Evolutionary conservation across 192 early-diverging fungal genomes (phyloP), one percentile per base, ranked within the genome.

Genomic region (Umbelopsis ramanniana): DNA sequence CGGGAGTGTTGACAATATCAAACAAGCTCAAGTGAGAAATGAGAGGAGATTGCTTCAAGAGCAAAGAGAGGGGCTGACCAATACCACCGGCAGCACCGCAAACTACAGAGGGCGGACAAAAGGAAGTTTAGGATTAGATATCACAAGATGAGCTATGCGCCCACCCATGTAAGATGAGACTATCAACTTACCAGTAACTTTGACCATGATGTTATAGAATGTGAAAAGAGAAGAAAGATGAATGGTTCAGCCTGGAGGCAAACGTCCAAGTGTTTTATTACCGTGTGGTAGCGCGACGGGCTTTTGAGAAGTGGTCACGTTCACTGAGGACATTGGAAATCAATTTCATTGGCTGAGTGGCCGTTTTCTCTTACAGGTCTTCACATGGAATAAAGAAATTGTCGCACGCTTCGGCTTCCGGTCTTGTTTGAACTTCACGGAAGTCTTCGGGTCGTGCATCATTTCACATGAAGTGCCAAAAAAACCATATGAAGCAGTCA

Each of bases 1-100:
- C 96, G 22, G 95, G 93, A 52, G 95, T 95, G 88, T 97, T 97
- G 82, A 94, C 93, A 69, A 99, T 92, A 85, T 97, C 97, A 80
- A 91, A 99, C 66, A 99, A 87, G 12, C 93, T 85, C 54, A 99
- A 90, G 71, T 95, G 87, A 19, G 93, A 88, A 43, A 99, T 90
- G 70, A 86, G 79, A 4, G 93, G 84, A 79, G 96, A 95, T 54
- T 91, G 89, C 91, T 97, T 97, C 74, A 97, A 84, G 72, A 99
- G 90, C 66, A 99, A 87, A 52, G 96, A 97, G 52, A 99, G 89
- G 52, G 97, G 95, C 84, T 99, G 97, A 71, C 97, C 97, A 74
- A 99, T 99, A 80, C 97, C 97, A 72, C 97, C 97, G 60, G 92
- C 89, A 60, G 92, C 92, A 76, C 92, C 90, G 69, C 89, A 86